phyloP scores from a whole-genome alignment of 2,329 filamentous ascomycete species.

The Colletotrichum acutatum region DNA sequence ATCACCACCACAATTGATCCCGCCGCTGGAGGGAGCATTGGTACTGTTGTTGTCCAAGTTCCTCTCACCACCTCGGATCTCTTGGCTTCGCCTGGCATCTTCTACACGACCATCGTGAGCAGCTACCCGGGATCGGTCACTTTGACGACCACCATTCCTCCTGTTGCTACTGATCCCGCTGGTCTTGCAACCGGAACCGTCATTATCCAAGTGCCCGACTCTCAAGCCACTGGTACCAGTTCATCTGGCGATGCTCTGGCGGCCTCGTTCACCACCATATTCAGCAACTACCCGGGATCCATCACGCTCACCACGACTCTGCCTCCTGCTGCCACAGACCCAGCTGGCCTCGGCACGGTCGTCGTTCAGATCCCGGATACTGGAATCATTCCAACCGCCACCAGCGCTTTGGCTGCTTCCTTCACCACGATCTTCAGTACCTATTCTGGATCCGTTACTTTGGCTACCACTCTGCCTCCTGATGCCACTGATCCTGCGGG shows the following conservation, averaged over 20 bases:
- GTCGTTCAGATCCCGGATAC: neutral
- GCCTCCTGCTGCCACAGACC: neutral
- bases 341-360: neutral
- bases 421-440: slow-evolving; percentile 8
- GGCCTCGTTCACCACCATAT: neutral
- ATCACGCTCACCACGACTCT: neutral
- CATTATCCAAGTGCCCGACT: slow-evolving; percentile 7
- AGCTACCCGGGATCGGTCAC: slow-evolving; percentile 13
- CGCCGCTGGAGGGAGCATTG: neutral
- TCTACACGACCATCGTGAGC: slow-evolving; percentile 2
- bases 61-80: neutral
- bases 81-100: neutral
- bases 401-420: neutral
- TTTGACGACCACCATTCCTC: slow-evolving; percentile 9
- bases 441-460: slow-evolving; percentile 5
- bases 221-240: neutral
- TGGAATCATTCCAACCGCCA: neutral
- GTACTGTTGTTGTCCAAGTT: neutral
- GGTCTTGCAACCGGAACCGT: slow-evolving; percentile 2
- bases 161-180: neutral
- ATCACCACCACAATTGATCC: neutral
- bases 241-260: neutral
- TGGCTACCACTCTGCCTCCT: slow-evolving; percentile 6
- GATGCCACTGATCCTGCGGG: neutral
- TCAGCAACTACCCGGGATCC: neutral